Evolutionary conservation across 176 grass and related monocot species (phyloP), one percentile per base, ranked within the genome.

Genomic region (Chloris gayana): DNA sequence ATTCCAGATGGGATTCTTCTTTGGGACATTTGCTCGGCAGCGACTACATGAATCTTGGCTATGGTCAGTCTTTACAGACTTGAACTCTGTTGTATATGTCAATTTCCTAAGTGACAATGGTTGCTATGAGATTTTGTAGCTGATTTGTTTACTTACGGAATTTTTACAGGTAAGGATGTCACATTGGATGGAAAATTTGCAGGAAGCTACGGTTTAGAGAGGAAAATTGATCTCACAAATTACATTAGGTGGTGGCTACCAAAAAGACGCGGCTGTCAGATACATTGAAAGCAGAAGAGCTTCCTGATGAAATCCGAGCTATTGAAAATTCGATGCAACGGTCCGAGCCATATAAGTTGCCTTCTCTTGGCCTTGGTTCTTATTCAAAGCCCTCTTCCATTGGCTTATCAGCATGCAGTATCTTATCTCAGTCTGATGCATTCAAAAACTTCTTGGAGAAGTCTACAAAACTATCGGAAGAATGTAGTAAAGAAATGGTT

Each of bases 151-250:
- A 71, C 54, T 71, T 76, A 88, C 51, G 12, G 83, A 89, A 84
- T 85, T 50, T 5, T 54, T 89, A 86, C 88, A 87, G 94, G 87
- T 22, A 99, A 95, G 76, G 88, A 95, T 73, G 83, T 81, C 26
- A 73, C 66, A 15, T 69, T 87, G 14, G 96, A 93, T 85, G 83
- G 88, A 67, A 95, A 91, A 72, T 93, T 87, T 81, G 67, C 75
- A 3, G 89, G 85, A 70, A 85, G 82, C 84, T 87, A 86, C 27
- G 87, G 83, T 8, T 76, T 90, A 81, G 91, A 97, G 67, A 90
- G 87, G 83, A 99, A 95, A 95, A 85, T 90, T 87, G 93, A 99
- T 91, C 85, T 99, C 53, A 95, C 96, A 84, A 95, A 87, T 82
- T 99, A 95, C 83, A 99, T 99, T 76, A 89, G 87, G 69, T 99